Base-by-base conservation (phyloP, 1,284 basidiomycete species). In the Coniferiporia weirii region DNA sequence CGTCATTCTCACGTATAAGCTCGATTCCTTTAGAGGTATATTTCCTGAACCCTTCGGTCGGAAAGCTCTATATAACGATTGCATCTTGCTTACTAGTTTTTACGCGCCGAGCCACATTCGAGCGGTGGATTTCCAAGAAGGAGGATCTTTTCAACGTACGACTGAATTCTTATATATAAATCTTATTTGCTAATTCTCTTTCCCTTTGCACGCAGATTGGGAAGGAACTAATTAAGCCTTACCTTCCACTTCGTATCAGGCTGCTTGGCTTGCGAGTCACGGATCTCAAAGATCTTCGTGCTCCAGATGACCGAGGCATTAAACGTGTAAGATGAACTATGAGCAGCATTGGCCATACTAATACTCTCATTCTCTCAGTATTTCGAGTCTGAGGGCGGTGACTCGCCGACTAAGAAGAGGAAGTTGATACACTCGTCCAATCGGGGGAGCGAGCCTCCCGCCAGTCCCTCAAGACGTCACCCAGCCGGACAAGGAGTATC, bases 251-350 rank as follows among this genome's bases (percentile, higher is more conserved):
- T 20, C 85, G 79, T 17, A 74, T 95, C 20, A 80, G 93, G 45
- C 76, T 96, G 3, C 86, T 96, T 58, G 93, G 93, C 2, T 75
- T 96, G 22, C 79, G 93, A 49, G 77, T 94, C 20, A 93, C 91
- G 1, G 93, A 90, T 62, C 74, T 96, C 58, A 92, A 89, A 67
- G 93, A 96, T 70, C 72, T 95, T 27, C 76, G 77, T 61, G 78
- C 75, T 13, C 65, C 66, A 7, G 68, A 69, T 15, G 74, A 71
- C 50, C 78, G 80, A 20, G 78, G 81, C 3, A 89, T 91, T 59
- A 87, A 87, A 69, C 76, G 82, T 55, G 89, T 88, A 67, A 60
- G 81, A 62, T 7, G 12, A 13, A 8, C 32, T 44, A 32, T 54
- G 51, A 51, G 20, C 36, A 27, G 38, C 19, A n/a, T 46, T 9